A percentile compares a stretch with the other conserved stretches of the same genome.
Conservation (phyloP, 2,329 filamentous ascomycete genomes). For the Pseudogymnoascus sp. region DNA sequence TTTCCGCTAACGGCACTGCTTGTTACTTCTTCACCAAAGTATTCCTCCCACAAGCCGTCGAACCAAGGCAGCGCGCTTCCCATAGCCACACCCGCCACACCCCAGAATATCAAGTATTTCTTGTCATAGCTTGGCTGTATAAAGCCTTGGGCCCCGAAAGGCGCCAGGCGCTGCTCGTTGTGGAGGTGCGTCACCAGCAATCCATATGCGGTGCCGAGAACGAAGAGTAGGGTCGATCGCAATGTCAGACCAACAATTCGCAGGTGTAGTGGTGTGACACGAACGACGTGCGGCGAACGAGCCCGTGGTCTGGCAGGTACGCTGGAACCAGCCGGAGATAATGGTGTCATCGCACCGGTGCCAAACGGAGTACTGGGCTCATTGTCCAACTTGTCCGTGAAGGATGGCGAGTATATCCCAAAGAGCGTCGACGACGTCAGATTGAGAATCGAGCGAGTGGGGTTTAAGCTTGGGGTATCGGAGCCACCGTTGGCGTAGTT, state of each 20-base stretch:
- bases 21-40: conserved; percentile 21
- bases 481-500: conserved; percentile 17
- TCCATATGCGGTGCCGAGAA: conserved; percentile 76
- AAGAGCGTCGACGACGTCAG: conserved; percentile 82
- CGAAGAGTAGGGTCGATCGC: conserved; percentile 60
- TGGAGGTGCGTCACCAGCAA: conserved; percentile 73
- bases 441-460: conserved; percentile 73
- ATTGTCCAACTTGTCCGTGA: conserved; percentile 41
- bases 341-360: conserved; percentile 64
- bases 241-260: conserved; percentile 38
- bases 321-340: conserved; percentile 35
- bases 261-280: background rate
- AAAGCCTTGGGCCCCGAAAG: conserved; percentile 44
- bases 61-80: conserved; percentile 79
- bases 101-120: conserved; percentile 75
- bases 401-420: conserved; percentile 75
- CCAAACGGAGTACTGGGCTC: conserved; percentile 68
- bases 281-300: background rate
- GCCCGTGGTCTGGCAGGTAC: conserved; percentile 8
- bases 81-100: conserved; percentile 64
- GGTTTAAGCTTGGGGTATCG: conserved; percentile 42
- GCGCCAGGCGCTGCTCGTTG: conserved; percentile 54
- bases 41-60: conserved; percentile 63
- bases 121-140: conserved; percentile 42
- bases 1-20: conserved; percentile 24